These are phyloP conservation scores for Candida dubliniensis DNA, from an alignment of 1,139 yeast species.

Conservation along the genomic window DNA sequence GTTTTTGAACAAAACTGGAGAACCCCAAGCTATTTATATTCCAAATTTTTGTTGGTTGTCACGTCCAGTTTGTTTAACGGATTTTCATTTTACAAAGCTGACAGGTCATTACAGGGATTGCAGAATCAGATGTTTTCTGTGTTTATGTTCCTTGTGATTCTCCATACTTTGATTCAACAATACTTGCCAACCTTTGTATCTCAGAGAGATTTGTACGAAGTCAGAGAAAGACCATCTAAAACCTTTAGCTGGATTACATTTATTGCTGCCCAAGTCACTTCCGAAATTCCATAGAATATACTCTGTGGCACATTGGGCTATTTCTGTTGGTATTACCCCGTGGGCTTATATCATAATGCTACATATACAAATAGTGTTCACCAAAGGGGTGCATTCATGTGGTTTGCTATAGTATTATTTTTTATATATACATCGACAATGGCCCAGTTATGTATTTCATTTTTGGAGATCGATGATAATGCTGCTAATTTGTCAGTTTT, in stretches of 20 bases:
- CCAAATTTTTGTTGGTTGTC: slow-evolving; percentile 36
- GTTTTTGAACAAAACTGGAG: slow-evolving; percentile 43
- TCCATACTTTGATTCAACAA: slow-evolving; percentile 56
- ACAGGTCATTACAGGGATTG: slow-evolving; percentile 37
- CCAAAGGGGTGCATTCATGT: slow-evolving; percentile 42
- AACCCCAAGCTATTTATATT: slow-evolving; percentile 37
- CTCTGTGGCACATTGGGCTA: slow-evolving; percentile 63
- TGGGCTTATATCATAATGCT: slow-evolving; percentile 65
- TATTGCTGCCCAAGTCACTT: slow-evolving; percentile 61
- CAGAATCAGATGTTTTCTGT: slow-evolving; percentile 50
- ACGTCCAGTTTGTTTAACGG: slow-evolving; percentile 48
- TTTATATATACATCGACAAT: slow-evolving; percentile 33
- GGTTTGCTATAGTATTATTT: slow-evolving; percentile 43
- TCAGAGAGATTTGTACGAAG: slow-evolving; percentile 36
- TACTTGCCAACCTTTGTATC: slow-evolving; percentile 29
- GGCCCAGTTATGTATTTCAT: slow-evolving; percentile 40
- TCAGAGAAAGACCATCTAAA: slow-evolving; percentile 32
- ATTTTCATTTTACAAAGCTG: slow-evolving; percentile 39
- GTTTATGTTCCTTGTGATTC: slow-evolving; percentile 51
- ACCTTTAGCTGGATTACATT: slow-evolving; percentile 28
- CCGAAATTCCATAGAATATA: slow-evolving; percentile 76
- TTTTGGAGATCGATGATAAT: slow-evolving; percentile 36
- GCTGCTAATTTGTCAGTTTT: slow-evolving; percentile 33
- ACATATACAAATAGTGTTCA: slow-evolving; percentile 23
- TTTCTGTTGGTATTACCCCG: slow-evolving; percentile 32